Evolutionary conservation across 805 yeast species (phyloP).

Genomic region (Zygosaccharomyces rouxii): DNA sequence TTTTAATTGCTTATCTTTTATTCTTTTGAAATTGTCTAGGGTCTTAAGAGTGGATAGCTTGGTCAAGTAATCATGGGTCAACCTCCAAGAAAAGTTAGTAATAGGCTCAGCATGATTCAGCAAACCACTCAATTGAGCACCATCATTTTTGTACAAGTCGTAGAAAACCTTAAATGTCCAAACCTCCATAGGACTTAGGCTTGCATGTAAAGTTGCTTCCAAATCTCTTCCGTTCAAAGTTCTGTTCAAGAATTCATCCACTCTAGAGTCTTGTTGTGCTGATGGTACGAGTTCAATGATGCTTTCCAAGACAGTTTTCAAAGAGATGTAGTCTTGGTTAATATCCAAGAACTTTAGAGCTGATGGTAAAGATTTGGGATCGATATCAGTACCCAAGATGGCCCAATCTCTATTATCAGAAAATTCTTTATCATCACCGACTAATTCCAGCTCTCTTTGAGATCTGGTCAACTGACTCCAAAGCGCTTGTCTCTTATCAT

Average conservation of each 20-base stretch:
- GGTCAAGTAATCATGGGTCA: slow-evolving; percentile 23
- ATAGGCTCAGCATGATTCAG: not conserved
- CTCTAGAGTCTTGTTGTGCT: slow-evolving; percentile 9
- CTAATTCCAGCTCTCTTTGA: slow-evolving; percentile 35
- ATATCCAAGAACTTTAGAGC: slow-evolving; percentile 16
- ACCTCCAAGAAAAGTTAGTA: slow-evolving; percentile 19
- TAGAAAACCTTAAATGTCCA: slow-evolving; percentile 23
- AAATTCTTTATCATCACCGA: slow-evolving; percentile 7
- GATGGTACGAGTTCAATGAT: slow-evolving; percentile 20
- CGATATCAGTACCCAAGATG: slow-evolving; percentile 17
- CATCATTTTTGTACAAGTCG: slow-evolving; percentile 22
- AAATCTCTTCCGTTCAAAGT: not conserved
- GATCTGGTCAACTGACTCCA: slow-evolving; percentile 20
- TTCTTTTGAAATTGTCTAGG: slow-evolving; percentile 25
- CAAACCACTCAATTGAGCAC: slow-evolving; percentile 6
- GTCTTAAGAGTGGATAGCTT: slow-evolving; percentile 29
- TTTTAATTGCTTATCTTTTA: slow-evolving; percentile 21
- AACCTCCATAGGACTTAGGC: slow-evolving; percentile 11
- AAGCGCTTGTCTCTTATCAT: slow-evolving; percentile 25
- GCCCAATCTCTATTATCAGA: slow-evolving; percentile 30
- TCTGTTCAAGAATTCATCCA: slow-evolving; percentile 11
- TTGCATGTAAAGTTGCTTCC: not conserved
- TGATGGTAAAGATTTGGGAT: slow-evolving; percentile 12
- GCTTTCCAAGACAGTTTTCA: slow-evolving; percentile 21
- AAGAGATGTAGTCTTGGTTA: slow-evolving; percentile 13